phyloP scores from a whole-genome alignment of 306 rosid species.

The Cucumis sativus region DNA sequence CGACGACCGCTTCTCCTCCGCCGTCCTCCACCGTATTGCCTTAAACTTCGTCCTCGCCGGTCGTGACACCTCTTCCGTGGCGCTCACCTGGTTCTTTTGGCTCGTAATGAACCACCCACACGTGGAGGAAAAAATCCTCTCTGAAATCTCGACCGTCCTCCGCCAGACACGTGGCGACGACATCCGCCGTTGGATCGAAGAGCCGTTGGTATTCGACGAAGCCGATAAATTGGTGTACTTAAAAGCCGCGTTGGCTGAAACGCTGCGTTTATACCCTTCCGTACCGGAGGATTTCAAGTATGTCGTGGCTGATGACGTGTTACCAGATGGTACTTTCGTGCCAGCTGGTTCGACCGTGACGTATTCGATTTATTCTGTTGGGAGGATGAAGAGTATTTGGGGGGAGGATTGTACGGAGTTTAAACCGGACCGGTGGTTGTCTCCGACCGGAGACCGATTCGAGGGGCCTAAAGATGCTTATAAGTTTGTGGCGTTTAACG shows the following conservation, averaged over 20 bases:
- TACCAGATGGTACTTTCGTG: constrained; percentile 74
- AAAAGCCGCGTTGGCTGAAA: constrained; percentile 73
- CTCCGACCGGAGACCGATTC: constrained; percentile 53
- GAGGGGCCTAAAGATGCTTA: constrained; percentile 64
- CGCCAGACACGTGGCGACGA: constrained; percentile 44
- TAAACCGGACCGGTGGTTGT: constrained; percentile 82
- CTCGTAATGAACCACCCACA: constrained; percentile 60
- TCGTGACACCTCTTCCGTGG: constrained; percentile 92
- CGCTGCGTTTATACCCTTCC: constrained; percentile 74
- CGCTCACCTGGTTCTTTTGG: constrained; percentile 92
- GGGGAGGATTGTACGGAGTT: constrained; percentile 91
- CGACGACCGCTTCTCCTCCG: constrained; percentile 16
- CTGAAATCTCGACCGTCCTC: constrained; percentile 36
- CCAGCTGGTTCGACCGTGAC: constrained; percentile 93
- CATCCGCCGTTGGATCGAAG: constrained; percentile 37
- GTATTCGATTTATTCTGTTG: constrained; percentile 78
- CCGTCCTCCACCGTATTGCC: constrained; percentile 56
- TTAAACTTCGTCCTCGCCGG: constrained; percentile 93
- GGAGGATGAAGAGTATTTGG: constrained; percentile 85
- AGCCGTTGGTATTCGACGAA: constrained; percentile 68
- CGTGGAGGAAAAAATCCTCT: constrained; percentile 46
- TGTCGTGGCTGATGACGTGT: constrained; percentile 49
- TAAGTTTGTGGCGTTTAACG: constrained; percentile 79
- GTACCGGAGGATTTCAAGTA: constrained; percentile 82
- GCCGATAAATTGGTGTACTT: constrained; percentile 57